These are phyloP conservation scores for Blastocystis sp. DNA, from an alignment of 352 stramenopile genomes.

Conservation along the genomic window DNA sequence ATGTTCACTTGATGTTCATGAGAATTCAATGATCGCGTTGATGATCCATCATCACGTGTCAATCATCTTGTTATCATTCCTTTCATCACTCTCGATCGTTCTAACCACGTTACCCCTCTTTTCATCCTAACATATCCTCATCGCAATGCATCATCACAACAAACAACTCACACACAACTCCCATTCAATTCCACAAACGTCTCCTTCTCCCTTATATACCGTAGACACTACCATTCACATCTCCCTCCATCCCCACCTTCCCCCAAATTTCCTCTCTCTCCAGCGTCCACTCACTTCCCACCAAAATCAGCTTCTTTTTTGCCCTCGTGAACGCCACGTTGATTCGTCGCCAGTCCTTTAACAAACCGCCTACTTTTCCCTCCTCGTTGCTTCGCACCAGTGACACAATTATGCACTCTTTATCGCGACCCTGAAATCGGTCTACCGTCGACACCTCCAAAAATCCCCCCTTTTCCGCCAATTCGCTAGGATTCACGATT, in stretches of 20 bases:
- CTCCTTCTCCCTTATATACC: neutral
- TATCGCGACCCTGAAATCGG: constrained; percentile 70
- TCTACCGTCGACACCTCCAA: constrained; percentile 67
- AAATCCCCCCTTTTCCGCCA: neutral
- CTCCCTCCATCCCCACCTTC: neutral
- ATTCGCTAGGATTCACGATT: no score
- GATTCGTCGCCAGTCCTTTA: constrained; percentile 69
- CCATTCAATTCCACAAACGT: neutral
- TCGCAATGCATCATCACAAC: no score
- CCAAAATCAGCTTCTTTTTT: constrained; percentile 71
- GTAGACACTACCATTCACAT: neutral
- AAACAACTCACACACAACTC: constrained; percentile 3
- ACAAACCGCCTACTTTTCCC: constrained; percentile 63
- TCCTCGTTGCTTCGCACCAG: constrained; percentile 62
- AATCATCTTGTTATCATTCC: no score
- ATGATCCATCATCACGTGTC: no score
- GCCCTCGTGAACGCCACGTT: constrained; percentile 73
- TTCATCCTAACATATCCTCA: no score
- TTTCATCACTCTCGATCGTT: no score
- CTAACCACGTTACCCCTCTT: no score
- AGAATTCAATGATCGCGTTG: no score
- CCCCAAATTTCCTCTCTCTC: constrained; percentile 51
- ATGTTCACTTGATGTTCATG: no score
- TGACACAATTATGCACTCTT: constrained; percentile 68
- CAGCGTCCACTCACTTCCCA: constrained; percentile 63